Conservation (phyloP, 1,284 basidiomycete species). For the Leccinum brunneo-olivaceum region DNA sequence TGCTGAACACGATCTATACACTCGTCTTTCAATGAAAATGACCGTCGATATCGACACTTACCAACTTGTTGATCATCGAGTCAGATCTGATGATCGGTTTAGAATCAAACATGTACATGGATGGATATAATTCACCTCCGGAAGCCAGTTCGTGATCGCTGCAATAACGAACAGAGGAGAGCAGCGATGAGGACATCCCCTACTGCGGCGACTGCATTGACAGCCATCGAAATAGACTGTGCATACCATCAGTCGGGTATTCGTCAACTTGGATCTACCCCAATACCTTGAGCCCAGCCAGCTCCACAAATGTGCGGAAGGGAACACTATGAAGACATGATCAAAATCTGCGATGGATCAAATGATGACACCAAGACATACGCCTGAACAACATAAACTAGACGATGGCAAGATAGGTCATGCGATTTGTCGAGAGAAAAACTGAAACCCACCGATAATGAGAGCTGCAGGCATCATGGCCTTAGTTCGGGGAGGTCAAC, state of each 20-base stretch:
- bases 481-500: conserved; percentile 5
- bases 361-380: conserved; percentile 22
- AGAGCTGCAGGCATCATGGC: conserved; percentile 9
- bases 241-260: conserved; percentile 1
- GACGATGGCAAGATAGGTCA: background rate
- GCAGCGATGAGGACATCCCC: conserved; percentile 54
- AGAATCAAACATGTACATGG: conserved; percentile 1
- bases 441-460: conserved; percentile 19
- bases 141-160: conserved; percentile 52
- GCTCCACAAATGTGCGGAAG: conserved; percentile 36
- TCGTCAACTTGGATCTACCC: background rate
- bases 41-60: conserved; percentile 12
- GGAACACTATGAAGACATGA: conserved; percentile 19
- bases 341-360: background rate
- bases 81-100: conserved; percentile 40
- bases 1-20: conserved; percentile 39
- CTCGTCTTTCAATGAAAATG: background rate
- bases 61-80: conserved; percentile 43
- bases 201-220: conserved; percentile 55
- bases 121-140: conserved; percentile 32
- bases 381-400: conserved; percentile 38
- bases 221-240: conserved; percentile 42
- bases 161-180: conserved; percentile 45
- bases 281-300: conserved; percentile 28
- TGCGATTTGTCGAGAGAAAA: background rate